A percentile compares a stretch with the other conserved stretches of the same genome.
These are phyloP conservation scores for Diaporthe amygdali DNA, from an alignment of 2,329 filamentous ascomycete species.

Conservation along the genomic window DNA sequence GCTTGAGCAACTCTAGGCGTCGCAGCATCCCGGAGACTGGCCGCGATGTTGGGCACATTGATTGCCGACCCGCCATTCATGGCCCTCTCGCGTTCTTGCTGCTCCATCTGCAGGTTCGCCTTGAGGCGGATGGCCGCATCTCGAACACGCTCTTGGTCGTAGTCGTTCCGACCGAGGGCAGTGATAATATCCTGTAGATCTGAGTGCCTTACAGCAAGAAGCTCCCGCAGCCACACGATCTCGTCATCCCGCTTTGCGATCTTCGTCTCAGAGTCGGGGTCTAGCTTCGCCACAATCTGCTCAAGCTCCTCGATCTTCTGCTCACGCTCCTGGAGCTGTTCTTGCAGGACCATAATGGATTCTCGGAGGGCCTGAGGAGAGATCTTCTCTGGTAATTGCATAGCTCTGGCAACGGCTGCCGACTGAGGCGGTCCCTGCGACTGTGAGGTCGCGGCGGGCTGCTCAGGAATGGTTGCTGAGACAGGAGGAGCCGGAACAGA, in stretches of 20 bases:
- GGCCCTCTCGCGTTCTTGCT: conserved; percentile 89
- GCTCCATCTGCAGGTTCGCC: conserved; percentile 97
- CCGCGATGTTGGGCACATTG: conserved; percentile 76
- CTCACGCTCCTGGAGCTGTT: conserved; percentile 95
- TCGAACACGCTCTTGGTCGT: conserved; percentile 79
- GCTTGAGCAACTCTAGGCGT: conserved; percentile 85
- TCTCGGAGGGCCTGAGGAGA: conserved; percentile 94
- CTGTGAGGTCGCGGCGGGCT: conserved; percentile 26
- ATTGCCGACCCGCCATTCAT: conserved; percentile 72
- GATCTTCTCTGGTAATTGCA: conserved; percentile 78
- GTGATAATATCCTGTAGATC: conserved; percentile 92
- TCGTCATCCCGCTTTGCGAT: conserved; percentile 93
- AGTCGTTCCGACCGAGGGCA: conserved; percentile 74
- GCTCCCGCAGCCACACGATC: conserved; percentile 91
- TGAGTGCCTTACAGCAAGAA: conserved; percentile 86
- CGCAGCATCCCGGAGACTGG: conserved; percentile 75
- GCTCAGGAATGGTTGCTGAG: conserved; percentile 27
- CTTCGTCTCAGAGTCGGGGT: conserved; percentile 80
- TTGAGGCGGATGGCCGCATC: conserved; percentile 92
- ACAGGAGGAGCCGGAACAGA: conserved; percentile 41
- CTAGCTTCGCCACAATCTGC: conserved; percentile 68
- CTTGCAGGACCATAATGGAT: conserved; percentile 94
- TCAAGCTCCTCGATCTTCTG: conserved; percentile 87
- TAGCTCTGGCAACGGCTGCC: conserved; percentile 43
- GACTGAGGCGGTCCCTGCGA: conserved; percentile 38